Base-by-base conservation (phyloP, 257 asterid species). In the Capsicum pubescens region DNA sequence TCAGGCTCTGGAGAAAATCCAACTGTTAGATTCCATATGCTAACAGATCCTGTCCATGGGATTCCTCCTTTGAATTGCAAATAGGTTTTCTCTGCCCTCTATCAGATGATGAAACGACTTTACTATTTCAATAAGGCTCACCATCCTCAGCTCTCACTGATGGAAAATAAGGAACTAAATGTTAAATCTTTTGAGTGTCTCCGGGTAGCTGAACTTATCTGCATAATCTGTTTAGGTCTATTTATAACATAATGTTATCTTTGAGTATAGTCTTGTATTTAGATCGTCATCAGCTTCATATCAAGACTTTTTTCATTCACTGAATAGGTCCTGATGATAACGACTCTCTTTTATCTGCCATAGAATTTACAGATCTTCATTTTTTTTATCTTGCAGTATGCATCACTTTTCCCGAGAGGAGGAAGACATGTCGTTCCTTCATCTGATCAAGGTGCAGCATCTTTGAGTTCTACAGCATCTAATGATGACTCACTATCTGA, bases 401-500 rank as follows among this genome's bases (percentile, higher is more conserved):
- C 91, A 21, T 91, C 98, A 8, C 74, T 93, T 78, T 93, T 94
- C 86, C 96, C 80, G 54, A 89, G 99, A 91, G 95, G 91, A 82
- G 92, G 88, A 81, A 55, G 59, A 50, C 90, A 87, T 84, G 90
- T 89, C 79, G 84, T 93, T 19, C 61, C 95, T 80, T 87, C 93
- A 59, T 89, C 98, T 16, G 50, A 88, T 66, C 94, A 88, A 67
- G 97, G 90, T 54, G 54, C 93, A 68, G 36, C 97, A 67, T 91
- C 98, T 64, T 81, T 91, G 83, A 87, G 86, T 83, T 91, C 95
- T 55, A 76, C 89, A 76, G 60, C 86, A 60, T 85, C 98, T 42
- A 91, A 90, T 26, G 98, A 94, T 87, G 89, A 87, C 89, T 93
- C 99, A 67, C 80, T 95, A 42, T 92, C 94, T 80, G 97, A 94